Percentiles rank a stretch among this genome's conserved stretches.
phyloP scores from a whole-genome alignment of 352 stramenopile species.

The Pythium pyrilobum region DNA sequence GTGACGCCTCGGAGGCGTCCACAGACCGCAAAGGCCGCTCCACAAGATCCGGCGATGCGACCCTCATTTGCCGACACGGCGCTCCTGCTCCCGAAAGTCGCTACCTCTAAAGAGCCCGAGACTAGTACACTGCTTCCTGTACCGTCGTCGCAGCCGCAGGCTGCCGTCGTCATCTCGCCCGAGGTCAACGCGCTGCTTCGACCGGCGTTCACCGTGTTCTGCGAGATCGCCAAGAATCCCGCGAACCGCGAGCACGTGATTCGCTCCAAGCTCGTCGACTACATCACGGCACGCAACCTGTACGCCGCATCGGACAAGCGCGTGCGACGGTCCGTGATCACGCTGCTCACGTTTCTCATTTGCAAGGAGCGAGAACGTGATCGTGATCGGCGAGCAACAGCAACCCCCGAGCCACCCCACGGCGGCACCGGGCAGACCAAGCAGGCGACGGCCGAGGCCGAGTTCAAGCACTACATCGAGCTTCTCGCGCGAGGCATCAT shows the following conservation, averaged over 20 bases:
- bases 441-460: slow-evolving; percentile 15
- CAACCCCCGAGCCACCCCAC: neutral
- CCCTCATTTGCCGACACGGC: neutral
- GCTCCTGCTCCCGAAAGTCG: neutral
- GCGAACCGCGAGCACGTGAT: slow-evolving; percentile 56
- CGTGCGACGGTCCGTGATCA: slow-evolving; percentile 49
- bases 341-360: slow-evolving; percentile 51
- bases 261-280: slow-evolving; percentile 55
- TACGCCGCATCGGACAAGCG: slow-evolving; percentile 63
- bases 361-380: slow-evolving; percentile 51
- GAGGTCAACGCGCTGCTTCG: slow-evolving; percentile 29
- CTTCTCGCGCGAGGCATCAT: slow-evolving; percentile 63
- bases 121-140: neutral
- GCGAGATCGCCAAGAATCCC: slow-evolving; percentile 50
- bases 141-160: neutral
- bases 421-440: neutral
- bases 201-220: slow-evolving; percentile 49
- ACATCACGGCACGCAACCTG: slow-evolving; percentile 38
- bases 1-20: neutral
- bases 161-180: slow-evolving; percentile 6
- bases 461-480: slow-evolving; percentile 73
- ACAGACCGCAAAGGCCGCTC: neutral
- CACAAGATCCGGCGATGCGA: neutral
- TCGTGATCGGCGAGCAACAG: neutral
- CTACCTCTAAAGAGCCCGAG: neutral